A percentile compares a stretch with the other conserved stretches of the same genome.
phyloP scores from a whole-genome alignment of 169 alveolate species.

The Cryptosporidium ubiquitum region DNA sequence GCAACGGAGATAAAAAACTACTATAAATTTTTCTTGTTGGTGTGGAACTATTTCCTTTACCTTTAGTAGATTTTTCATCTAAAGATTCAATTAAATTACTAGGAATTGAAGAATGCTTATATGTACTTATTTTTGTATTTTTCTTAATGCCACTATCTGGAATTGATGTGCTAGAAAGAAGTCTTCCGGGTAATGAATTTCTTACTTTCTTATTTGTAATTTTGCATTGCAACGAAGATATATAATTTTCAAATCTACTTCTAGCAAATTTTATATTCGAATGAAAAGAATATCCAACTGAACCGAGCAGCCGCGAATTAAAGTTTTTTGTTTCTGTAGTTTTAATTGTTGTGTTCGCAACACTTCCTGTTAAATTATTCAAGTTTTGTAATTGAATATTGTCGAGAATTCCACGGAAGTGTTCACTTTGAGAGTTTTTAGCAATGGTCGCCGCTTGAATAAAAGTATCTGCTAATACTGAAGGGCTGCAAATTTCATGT shows the following conservation, averaged over 20 bases:
- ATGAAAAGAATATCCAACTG: constrained; percentile 19
- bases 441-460: constrained; percentile 54
- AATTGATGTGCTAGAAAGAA: background rate
- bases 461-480: constrained; percentile 28
- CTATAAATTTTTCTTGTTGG: constrained; percentile 22
- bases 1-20: constrained; percentile 64
- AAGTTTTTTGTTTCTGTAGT: background rate
- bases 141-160: background rate
- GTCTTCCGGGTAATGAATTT: constrained; percentile 29
- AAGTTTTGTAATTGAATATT: background rate
- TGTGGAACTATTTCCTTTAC: background rate
- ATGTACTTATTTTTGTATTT: background rate
- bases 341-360: background rate
- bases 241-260: constrained; percentile 23
- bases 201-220: constrained; percentile 6
- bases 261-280: constrained; percentile 39
- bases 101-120: background rate
- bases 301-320: background rate
- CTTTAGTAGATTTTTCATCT: background rate
- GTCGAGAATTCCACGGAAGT: background rate
- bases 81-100: background rate
- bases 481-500: background rate
- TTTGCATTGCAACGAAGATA: constrained; percentile 25
- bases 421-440: background rate
- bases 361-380: background rate